These are phyloP conservation scores for Fonsecaea multimorphosa DNA, from an alignment of 2,329 filamentous ascomycete genomes.

Conservation along the genomic window DNA sequence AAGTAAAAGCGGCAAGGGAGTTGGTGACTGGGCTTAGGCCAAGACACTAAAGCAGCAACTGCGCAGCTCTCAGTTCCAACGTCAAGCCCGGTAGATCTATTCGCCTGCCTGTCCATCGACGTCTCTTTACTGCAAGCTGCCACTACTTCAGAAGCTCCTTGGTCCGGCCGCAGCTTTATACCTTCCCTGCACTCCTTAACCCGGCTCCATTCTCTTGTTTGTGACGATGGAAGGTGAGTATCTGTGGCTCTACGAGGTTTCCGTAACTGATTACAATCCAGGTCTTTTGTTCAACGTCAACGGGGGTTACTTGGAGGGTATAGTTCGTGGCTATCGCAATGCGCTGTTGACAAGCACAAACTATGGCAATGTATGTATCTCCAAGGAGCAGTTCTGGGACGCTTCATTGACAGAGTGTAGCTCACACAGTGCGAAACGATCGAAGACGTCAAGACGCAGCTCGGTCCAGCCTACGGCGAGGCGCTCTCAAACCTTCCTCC, in stretches of 20 bases:
- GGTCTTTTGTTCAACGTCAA: conserved; percentile 94
- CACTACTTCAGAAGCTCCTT: background rate
- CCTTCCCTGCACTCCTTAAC: background rate
- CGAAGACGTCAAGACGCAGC: conserved; percentile 90
- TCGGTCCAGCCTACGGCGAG: conserved; percentile 95
- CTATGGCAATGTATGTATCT: conserved; percentile 68
- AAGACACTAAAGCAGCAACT: conserved; percentile 1
- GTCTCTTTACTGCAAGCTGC: conserved; percentile 10
- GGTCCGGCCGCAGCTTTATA: background rate
- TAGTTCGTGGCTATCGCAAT: conserved; percentile 96
- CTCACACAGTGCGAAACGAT: conserved; percentile 50
- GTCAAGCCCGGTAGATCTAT: conserved; percentile 20
- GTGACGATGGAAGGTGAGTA: conserved; percentile 35
- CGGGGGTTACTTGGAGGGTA: conserved; percentile 93
- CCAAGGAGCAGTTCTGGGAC: background rate
- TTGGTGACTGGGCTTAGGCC: background rate
- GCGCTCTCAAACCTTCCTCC: conserved; percentile 92
- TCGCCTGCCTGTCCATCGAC: conserved; percentile 18
- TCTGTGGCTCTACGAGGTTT: background rate
- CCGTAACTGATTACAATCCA: conserved; percentile 39
- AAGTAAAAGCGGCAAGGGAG: background rate
- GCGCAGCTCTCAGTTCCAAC: background rate
- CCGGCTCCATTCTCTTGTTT: no score
- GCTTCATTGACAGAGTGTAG: conserved; percentile 23
- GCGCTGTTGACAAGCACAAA: conserved; percentile 85